Evolutionary conservation across 2,329 filamentous ascomycete species (phyloP).

Genomic region (Zarea fungicola): DNA sequence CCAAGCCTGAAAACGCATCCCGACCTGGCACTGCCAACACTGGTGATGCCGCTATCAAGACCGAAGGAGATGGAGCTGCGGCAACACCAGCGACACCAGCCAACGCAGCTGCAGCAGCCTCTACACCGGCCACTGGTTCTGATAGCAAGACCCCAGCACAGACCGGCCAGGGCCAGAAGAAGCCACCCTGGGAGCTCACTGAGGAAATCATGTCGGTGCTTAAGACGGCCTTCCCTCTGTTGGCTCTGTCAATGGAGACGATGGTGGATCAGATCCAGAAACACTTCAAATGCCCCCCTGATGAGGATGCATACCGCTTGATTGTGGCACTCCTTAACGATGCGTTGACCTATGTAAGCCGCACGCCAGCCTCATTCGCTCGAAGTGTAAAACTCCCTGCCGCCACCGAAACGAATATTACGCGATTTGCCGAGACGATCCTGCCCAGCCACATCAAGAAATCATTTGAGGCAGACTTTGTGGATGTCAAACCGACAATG

Average conservation of each 20-base stretch:
- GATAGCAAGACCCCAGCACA: constrained; percentile 10
- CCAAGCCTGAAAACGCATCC: constrained; percentile 34
- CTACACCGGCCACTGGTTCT: constrained; percentile 23
- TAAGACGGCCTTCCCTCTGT: constrained; percentile 92
- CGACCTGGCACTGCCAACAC: constrained; percentile 49
- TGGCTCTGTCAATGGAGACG: constrained; percentile 97
- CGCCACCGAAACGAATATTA: constrained; percentile 94
- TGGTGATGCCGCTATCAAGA: constrained; percentile 39
- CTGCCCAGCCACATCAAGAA: constrained; percentile 91
- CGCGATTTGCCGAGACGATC: constrained; percentile 92
- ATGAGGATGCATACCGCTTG: constrained; percentile 94
- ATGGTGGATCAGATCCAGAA: constrained; percentile 99
- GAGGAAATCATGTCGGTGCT: constrained; percentile 93
- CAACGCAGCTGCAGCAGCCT: constrained; percentile 17
- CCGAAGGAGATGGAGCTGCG: constrained; percentile 36
- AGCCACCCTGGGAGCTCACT: constrained; percentile 91
- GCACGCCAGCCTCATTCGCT: constrained; percentile 80
- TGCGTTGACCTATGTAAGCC: constrained; percentile 84
- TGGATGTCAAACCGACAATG: constrained; percentile 92
- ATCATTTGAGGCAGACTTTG: constrained; percentile 97
- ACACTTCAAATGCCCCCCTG: constrained; percentile 97
- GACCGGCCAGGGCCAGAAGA: constrained; percentile 45
- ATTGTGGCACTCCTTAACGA: constrained; percentile 98
- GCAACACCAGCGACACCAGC: constrained; percentile 17
- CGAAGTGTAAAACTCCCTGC: constrained; percentile 85